Conservation (phyloP, 371 early-diverging fungal genomes). For the Circinella minor region DNA sequence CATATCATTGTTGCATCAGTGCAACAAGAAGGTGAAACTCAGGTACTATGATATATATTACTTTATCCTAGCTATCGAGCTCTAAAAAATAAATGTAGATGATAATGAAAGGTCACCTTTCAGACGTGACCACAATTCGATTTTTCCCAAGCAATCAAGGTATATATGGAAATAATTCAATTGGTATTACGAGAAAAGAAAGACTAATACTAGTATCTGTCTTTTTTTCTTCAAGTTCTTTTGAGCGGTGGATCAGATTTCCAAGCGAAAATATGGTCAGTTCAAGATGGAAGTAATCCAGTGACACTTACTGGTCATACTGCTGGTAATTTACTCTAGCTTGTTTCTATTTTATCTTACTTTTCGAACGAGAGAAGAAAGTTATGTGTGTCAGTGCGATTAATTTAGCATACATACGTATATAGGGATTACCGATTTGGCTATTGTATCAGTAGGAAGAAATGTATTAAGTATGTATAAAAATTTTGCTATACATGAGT, state of each 20-base stretch:
- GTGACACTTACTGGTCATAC: conserved; percentile 75
- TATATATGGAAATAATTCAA: conserved; percentile 10
- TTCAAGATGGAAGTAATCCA: conserved; percentile 73
- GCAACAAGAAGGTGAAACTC: conserved; percentile 32
- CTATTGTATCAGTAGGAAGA: conserved; percentile 58
- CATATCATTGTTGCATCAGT: conserved; percentile 49
- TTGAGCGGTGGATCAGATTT: conserved; percentile 76
- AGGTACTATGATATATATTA: conserved; percentile 26
- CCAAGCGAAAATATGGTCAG: conserved; percentile 76
- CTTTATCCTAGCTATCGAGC: background rate
- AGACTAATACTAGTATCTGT: background rate
- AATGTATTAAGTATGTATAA: conserved; percentile 59
- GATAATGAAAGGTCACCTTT: conserved; percentile 66
- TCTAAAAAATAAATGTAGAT: conserved; percentile 28
- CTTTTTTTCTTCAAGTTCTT: conserved; percentile 43
- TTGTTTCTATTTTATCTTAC: background rate
- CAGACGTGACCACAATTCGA: conserved; percentile 66
- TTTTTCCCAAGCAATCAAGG: conserved; percentile 83
- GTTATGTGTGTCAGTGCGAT: too few relatives aligned
- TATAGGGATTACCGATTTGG: conserved; percentile 60
- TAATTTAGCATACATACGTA: background rate
- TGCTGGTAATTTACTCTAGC: conserved; percentile 36
- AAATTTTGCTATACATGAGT: background rate
- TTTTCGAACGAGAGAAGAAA: background rate
- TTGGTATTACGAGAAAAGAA: too few relatives aligned